phyloP scores from a whole-genome alignment of 257 asterid species.

The Solanum virginianum region DNA sequence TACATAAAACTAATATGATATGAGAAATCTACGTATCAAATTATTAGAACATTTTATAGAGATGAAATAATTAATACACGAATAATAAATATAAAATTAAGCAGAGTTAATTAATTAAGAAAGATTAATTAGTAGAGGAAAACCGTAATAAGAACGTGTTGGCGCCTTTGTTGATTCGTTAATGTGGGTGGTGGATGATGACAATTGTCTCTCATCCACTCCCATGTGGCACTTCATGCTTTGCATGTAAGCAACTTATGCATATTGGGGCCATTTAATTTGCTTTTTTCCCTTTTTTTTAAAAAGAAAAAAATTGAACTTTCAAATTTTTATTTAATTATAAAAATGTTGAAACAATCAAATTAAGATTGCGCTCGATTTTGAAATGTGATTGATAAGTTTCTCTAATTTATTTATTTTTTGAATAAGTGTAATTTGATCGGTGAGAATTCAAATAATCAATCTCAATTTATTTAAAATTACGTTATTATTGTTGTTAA shows the following conservation, averaged over 20 bases:
- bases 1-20: too few relatives aligned
- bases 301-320: too few relatives aligned
- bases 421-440: background rate
- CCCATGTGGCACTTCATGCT: conserved; percentile 39
- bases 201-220: conserved; percentile 17
- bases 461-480: background rate
- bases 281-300: background rate
- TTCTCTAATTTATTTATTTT: background rate
- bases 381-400: background rate
- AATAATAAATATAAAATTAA: background rate
- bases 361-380: background rate
- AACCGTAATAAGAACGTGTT: conserved; percentile 36
- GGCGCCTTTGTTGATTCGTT: conserved; percentile 27
- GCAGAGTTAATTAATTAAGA: background rate
- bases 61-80: too few relatives aligned
- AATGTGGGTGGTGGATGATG: conserved; percentile 10
- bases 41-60: too few relatives aligned
- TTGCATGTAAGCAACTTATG: conserved; percentile 31
- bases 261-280: background rate
- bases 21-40: too few relatives aligned
- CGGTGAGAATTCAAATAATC: background rate
- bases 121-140: background rate
- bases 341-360: background rate
- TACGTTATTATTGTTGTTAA: background rate
- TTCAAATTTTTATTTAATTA: background rate